These are phyloP conservation scores for Fusarium protoensiforme DNA, from an alignment of 2,329 filamentous ascomycete genomes.

Conservation along the genomic window DNA sequence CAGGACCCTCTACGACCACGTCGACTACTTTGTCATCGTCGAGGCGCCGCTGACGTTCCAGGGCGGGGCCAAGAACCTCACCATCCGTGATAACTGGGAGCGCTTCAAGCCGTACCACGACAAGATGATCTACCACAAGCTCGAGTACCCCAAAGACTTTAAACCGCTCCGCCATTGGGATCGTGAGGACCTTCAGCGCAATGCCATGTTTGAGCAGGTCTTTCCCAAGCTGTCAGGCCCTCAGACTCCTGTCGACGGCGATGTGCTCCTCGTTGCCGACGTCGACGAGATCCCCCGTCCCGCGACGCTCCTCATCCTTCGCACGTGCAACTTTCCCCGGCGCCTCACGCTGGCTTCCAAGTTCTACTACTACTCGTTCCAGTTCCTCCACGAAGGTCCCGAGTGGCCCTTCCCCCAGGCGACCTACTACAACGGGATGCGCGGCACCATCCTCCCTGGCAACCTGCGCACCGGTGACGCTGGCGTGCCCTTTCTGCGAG, in stretches of 20 bases:
- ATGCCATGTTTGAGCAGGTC: slow-evolving; percentile 68
- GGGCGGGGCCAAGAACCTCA: slow-evolving; percentile 63
- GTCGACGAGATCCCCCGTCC: slow-evolving; percentile 70
- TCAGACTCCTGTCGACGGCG: slow-evolving; percentile 56
- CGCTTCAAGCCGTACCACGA: slow-evolving; percentile 63
- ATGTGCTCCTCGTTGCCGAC: slow-evolving; percentile 69
- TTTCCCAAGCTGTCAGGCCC: slow-evolving; percentile 59
- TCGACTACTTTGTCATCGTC: slow-evolving; percentile 74
- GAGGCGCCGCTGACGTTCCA: slow-evolving; percentile 70
- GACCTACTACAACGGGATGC: slow-evolving; percentile 59
- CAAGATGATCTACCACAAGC: slow-evolving; percentile 70
- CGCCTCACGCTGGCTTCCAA: slow-evolving; percentile 62
- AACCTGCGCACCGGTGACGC: slow-evolving; percentile 63
- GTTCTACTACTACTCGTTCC: slow-evolving; percentile 70
- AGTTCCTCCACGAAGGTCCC: slow-evolving; percentile 55
- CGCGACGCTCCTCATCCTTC: slow-evolving; percentile 58
- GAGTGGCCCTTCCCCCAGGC: slow-evolving; percentile 70
- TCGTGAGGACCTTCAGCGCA: slow-evolving; percentile 63
- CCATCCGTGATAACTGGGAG: slow-evolving; percentile 63
- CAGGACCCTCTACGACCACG: slow-evolving; percentile 64
- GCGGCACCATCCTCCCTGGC: slow-evolving; percentile 62
- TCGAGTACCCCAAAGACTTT: slow-evolving; percentile 58
- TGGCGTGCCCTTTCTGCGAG: slow-evolving; percentile 51
- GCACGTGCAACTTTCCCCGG: slow-evolving; percentile 63
- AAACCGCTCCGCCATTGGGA: slow-evolving; percentile 57